Evolutionary conservation across 306 rosid species (phyloP).

Genomic region (Pyrus bretschneideri): DNA sequence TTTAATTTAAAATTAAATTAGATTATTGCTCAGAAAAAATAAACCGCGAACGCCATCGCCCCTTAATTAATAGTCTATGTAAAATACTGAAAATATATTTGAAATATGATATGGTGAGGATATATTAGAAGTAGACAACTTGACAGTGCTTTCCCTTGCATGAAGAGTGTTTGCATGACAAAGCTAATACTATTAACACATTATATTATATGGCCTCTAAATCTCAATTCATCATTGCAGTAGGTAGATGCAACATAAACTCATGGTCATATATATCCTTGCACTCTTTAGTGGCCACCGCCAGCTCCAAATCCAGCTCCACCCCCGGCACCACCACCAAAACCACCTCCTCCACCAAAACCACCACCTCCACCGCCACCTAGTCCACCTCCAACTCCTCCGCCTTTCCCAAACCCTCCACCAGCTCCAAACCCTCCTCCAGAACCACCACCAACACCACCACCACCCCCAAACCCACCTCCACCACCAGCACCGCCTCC

Average conservation of each 20-base stretch:
- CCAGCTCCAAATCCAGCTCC: neutral
- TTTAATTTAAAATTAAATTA: too few species aligned
- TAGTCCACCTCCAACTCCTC: neutral
- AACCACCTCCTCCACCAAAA: neutral
- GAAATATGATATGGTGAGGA: neutral
- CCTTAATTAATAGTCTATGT: too few species aligned
- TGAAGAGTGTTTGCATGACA: neutral
- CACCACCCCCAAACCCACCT: slow-evolving; percentile 24
- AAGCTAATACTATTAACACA: neutral
- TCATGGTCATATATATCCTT: neutral
- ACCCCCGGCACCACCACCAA: neutral
- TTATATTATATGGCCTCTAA: neutral
- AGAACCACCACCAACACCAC: slow-evolving; percentile 12
- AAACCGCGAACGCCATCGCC: too few species aligned
- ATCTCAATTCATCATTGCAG: neutral
- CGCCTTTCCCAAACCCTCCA: neutral
- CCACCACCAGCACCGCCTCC: slow-evolving; percentile 19
- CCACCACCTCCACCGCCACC: neutral
- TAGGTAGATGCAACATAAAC: neutral
- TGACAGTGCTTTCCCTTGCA: too few species aligned
- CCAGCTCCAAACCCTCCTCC: slow-evolving; percentile 19
- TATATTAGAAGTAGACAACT: too few species aligned
- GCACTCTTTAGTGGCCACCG: slow-evolving; percentile 15
- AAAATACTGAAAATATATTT: too few species aligned
- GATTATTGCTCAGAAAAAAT: too few species aligned